phyloP scores from a whole-genome alignment of 2,329 filamentous ascomycete species.

The Ophiostoma tasmaniense region DNA sequence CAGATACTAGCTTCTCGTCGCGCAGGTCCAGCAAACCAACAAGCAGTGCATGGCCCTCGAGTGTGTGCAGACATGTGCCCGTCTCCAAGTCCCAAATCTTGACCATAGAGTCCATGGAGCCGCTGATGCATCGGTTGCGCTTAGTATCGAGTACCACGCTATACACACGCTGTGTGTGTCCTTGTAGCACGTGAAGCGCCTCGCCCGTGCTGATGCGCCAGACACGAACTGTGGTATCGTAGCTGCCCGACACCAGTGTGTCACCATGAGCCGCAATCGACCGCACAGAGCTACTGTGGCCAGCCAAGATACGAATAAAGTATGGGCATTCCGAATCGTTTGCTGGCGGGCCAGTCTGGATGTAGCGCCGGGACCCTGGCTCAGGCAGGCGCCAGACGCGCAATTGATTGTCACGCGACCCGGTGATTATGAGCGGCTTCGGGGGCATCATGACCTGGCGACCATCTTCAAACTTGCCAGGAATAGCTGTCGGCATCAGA shows the following conservation, averaged over 20 bases:
- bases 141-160: conserved; percentile 89
- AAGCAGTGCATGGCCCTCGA: conserved; percentile 87
- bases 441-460: conserved; percentile 81
- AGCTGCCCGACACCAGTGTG: conserved; percentile 93
- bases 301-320: conserved; percentile 77
- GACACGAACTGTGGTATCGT: conserved; percentile 88
- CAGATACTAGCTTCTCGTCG: conserved; percentile 84
- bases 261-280: conserved; percentile 93
- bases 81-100: conserved; percentile 95
- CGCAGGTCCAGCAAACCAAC: conserved; percentile 87
- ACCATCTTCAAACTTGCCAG: conserved; percentile 59
- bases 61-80: conserved; percentile 73
- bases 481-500: conserved; percentile 70
- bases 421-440: conserved; percentile 92
- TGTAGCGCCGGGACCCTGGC: conserved; percentile 65
- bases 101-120: conserved; percentile 95
- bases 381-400: conserved; percentile 91
- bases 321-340: conserved; percentile 81
- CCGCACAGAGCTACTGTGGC: conserved; percentile 87
- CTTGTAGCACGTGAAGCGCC: conserved; percentile 70
- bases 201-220: conserved; percentile 98
- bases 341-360: conserved; percentile 66
- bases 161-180: conserved; percentile 90
- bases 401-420: conserved; percentile 87
- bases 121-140: conserved; percentile 91